Conservation (phyloP, 345 rosid species). For the Diplotaxis tenuifolia region DNA sequence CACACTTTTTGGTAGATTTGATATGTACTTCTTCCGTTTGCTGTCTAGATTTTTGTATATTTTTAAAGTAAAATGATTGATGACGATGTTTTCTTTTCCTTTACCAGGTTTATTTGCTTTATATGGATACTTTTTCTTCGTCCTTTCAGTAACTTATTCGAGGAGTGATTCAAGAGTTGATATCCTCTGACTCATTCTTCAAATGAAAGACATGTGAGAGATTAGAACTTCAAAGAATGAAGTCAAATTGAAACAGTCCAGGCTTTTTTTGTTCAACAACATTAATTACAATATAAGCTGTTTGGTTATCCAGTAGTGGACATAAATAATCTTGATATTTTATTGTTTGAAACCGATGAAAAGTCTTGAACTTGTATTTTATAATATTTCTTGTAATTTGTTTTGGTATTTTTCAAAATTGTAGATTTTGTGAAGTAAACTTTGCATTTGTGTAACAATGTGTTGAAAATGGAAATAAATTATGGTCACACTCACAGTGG, state of each 20-base stretch:
- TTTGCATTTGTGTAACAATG: no score
- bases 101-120: background rate
- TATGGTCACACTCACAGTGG: no score
- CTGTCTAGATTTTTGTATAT: background rate
- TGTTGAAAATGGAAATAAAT: no score
- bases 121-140: background rate
- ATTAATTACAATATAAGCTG: background rate
- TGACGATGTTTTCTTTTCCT: background rate
- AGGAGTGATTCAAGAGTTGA: background rate
- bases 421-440: no score
- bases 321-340: background rate
- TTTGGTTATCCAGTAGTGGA: background rate
- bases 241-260: slow-evolving; percentile 9
- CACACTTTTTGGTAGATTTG: slow-evolving; percentile 3
- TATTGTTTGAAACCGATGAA: background rate
- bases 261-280: slow-evolving; percentile 5
- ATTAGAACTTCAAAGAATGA: background rate
- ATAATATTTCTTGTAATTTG: no score
- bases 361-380: background rate
- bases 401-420: no score
- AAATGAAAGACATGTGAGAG: background rate
- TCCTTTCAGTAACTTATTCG: background rate
- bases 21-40: background rate
- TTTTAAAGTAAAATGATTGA: background rate
- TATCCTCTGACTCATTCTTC: background rate